These are phyloP conservation scores for Phialophora macrospora DNA, from an alignment of 2,329 filamentous ascomycete genomes.

Conservation along the genomic window DNA sequence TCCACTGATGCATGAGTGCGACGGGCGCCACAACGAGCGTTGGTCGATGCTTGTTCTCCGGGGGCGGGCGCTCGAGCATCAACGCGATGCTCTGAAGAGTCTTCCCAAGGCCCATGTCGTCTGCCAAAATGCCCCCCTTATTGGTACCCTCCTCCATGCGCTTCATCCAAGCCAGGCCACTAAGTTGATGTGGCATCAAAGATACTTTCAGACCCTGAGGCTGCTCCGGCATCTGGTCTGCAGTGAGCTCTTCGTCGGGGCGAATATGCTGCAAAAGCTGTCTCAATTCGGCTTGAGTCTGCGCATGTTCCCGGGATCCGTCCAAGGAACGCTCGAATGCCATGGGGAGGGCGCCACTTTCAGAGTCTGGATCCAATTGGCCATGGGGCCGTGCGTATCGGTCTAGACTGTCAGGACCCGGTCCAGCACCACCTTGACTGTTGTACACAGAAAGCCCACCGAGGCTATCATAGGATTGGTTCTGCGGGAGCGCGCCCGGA, in stretches of 20 bases:
- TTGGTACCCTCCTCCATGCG: constrained; percentile 72
- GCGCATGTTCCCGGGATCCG: constrained; percentile 50
- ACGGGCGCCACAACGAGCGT: constrained; percentile 84
- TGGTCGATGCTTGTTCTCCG: constrained; percentile 65
- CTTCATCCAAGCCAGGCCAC: constrained; percentile 77
- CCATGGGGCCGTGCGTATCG: background rate
- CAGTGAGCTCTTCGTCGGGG: constrained; percentile 71
- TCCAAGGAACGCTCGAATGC: background rate
- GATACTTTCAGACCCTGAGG: constrained; percentile 70
- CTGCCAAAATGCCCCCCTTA: constrained; percentile 76
- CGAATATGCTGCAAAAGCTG: constrained; percentile 73
- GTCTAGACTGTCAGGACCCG: background rate
- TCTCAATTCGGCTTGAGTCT: constrained; percentile 69
- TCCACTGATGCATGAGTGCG: constrained; percentile 82
- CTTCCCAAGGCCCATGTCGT: constrained; percentile 85
- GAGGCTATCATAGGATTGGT: constrained; percentile 21
- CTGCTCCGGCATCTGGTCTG: constrained; percentile 57
- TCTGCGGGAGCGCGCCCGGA: constrained; percentile 23
- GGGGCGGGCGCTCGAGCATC: constrained; percentile 70
- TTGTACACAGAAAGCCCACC: constrained; percentile 34
- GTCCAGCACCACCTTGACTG: background rate
- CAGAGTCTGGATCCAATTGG: background rate
- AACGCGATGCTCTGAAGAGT: constrained; percentile 82
- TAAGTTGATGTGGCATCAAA: constrained; percentile 80
- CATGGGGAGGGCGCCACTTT: background rate